Percentiles rank a stretch among this genome's conserved stretches.
phyloP scores from a whole-genome alignment of 2,329 filamentous ascomycete genomes.

The Colletotrichum australisinense region DNA sequence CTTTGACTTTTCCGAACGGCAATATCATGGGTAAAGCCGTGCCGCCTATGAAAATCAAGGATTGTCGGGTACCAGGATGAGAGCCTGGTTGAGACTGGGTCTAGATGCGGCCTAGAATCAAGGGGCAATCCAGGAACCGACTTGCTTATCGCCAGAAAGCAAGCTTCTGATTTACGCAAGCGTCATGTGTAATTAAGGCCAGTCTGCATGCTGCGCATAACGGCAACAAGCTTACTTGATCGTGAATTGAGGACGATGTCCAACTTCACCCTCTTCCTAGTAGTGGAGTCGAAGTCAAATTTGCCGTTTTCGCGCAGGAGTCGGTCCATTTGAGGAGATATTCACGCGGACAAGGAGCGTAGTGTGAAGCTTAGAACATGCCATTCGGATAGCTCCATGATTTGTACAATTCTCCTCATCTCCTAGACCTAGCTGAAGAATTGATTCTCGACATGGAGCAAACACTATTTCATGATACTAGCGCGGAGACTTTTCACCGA shows the following conservation, averaged over 20 bases:
- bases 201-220: neutral
- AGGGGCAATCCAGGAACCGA: neutral
- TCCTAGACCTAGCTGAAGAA: neutral
- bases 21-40: neutral
- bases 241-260: neutral
- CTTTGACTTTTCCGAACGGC: neutral
- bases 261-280: neutral
- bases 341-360: no score
- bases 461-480: no score
- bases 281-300: neutral
- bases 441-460: no score
- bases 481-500: no score
- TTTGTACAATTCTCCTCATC: neutral
- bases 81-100: neutral
- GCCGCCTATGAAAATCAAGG: neutral
- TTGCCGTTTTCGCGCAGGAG: neutral
- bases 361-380: neutral
- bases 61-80: neutral
- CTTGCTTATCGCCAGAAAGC: neutral
- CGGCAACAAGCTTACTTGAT: slow-evolving; percentile 6
- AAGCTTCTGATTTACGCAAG: slow-evolving; percentile 8
- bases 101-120: neutral
- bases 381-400: neutral
- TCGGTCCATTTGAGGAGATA: neutral
- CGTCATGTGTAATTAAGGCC: neutral